Base-by-base conservation (phyloP, 2,329 filamentous ascomycete species). In the Pseudogymnoascus sp. region DNA sequence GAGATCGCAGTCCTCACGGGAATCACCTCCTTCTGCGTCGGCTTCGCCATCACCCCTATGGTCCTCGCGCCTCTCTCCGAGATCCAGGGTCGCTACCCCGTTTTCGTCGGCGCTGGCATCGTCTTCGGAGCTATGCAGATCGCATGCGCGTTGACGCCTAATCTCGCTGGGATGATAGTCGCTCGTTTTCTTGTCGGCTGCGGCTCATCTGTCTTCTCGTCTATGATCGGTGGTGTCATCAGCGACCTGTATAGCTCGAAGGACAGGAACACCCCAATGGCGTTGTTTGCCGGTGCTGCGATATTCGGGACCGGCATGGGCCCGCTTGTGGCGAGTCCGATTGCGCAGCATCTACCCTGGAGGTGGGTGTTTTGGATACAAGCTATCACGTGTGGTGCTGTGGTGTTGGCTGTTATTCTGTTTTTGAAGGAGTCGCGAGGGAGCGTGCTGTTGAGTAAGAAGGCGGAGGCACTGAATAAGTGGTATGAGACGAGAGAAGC, bases 311-410 rank as follows among this genome's bases (percentile, higher is more conserved):
- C 91, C 0, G 91, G 91, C 0, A 75, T 88, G 0, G 92, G 92
- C 0, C 92, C 92, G 0, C 70, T 96, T 5, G 76, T 92, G 0
- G 82, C 82, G 4, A 84, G 89, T 0, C 83, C 87, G 50, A 84
- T 97, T 64, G 83, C 87, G 0, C 76, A 88, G 36, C 79, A 83
- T 59, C 79, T 83, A 1, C 80, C 75, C 4, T 96, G 90, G 90
- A 84, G 90, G 64, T 96, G 92, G 92, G 84, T 92, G 0, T 96
- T 95, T 72, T 96, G 91, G 81, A 79, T 92, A 29, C 92, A 97
- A 67, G 84, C 85, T 6, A 91, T 96, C 50, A 75, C 83, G 21
- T 84, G 86, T 61, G 84, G 79, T 0, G 71, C 85, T 0, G 73
- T 94, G 50, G 81, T 92, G 60, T 66, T 83, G 0, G 74, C 85